Evolutionary conservation across 306 rosid genomes (phyloP), one percentile per base, ranked within the genome.

Genomic region (Leucaena leucocephala): DNA sequence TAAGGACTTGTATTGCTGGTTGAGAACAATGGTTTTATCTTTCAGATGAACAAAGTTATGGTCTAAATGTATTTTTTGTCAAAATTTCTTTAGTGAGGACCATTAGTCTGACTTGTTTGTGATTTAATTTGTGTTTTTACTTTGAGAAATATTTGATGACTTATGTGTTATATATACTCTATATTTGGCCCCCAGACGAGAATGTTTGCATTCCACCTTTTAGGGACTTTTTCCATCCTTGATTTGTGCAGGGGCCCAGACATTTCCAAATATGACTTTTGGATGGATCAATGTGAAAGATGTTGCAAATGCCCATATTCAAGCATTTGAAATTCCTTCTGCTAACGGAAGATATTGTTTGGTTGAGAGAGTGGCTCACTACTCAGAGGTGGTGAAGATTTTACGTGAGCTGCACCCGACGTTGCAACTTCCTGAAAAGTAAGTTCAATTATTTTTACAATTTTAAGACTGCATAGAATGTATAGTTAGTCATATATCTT

Each of bases 281-380:
- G 91, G 90, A 61, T 93, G 93, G 93, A 54, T 93, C 54, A 80
- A 94, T 75, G 97, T 91, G 33, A 94, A 88, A 81, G 94, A 94
- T 77, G 97, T 90, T 55, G 94, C 91, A 33, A 76, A 85, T 7
- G 96, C 98, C 0, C 96, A 91, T 75, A 72, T 91, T 80, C 84
- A 57, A 48, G 98, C 96, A 19, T 91, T 75, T 82, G 97, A 94
- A 81, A 80, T 69, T 77, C 87, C 84, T 81, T 88, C 94, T 15
- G 94, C 97, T 1, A 86, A 77, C 65, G 94, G 98, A 82, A 85
- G 98, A 83, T 86, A 94, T 71, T 82, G 87, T 83, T 46, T 90
- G 83, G 89, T 82, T 52, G 97, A 86, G 80, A 85, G 22, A 54
- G 93, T 90, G 63, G 14, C 66, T 43, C 97, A 91, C 78, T 74